phyloP scores from a whole-genome alignment of 257 asterid genomes.

The Solanum dulcamara region DNA sequence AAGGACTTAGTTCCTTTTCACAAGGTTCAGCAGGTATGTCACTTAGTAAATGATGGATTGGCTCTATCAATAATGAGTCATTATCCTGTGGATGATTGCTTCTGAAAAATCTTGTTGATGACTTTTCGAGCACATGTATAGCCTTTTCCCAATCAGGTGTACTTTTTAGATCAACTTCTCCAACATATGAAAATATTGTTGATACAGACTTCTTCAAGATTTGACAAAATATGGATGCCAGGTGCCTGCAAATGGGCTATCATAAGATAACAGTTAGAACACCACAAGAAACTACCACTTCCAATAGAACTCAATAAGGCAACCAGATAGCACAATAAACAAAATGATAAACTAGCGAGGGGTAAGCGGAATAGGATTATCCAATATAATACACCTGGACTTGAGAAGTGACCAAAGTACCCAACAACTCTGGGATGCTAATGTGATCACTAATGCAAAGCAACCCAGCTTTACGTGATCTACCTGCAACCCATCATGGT shows the following conservation, averaged over 20 bases:
- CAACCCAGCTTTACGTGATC: neutral
- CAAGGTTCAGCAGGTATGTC: constrained; percentile 13
- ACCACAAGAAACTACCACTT: neutral
- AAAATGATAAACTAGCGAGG: neutral
- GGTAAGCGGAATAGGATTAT: neutral
- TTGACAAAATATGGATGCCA: constrained; percentile 62
- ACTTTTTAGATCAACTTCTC: constrained; percentile 37
- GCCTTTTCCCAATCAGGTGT: constrained; percentile 52
- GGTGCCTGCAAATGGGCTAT: constrained; percentile 70
- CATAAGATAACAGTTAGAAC: constrained; percentile 30
- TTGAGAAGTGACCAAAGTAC: neutral
- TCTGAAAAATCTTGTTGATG: neutral
- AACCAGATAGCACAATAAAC: neutral
- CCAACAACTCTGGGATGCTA: neutral
- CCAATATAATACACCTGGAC: neutral
- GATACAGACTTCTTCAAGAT: constrained; percentile 45
- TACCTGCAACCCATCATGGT: neutral
- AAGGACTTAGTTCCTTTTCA: constrained; percentile 15
- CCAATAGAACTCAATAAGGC: neutral
- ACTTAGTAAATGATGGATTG: constrained; percentile 2
- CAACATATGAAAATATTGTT: constrained; percentile 38
- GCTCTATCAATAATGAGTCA: constrained; percentile 10
- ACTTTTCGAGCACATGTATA: constrained; percentile 27
- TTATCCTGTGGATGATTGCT: constrained; percentile 8
- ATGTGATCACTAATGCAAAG: neutral